Conservation (phyloP, 768 basidiomycete genomes). For the Calocybe indica region DNA sequence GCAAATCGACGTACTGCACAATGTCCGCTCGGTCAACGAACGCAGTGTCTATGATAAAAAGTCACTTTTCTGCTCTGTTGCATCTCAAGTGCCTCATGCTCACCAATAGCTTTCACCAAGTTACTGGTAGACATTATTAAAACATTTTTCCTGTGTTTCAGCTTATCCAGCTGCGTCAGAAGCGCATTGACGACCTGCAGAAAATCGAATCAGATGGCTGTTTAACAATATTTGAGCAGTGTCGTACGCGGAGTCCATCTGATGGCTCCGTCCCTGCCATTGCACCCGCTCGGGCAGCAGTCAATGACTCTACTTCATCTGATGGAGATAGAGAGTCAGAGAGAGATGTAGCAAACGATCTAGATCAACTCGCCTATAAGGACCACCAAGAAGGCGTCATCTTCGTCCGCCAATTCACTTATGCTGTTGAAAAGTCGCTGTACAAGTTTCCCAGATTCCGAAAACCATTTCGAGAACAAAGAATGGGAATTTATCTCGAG, state of each 20-base stretch:
- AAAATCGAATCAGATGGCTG: not conserved
- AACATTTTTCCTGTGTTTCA: slow-evolving; percentile 90
- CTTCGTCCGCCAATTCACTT: slow-evolving; percentile 88
- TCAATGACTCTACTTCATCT: slow-evolving; percentile 97
- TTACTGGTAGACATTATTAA: slow-evolving; percentile 97
- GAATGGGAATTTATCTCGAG: slow-evolving; percentile 99
- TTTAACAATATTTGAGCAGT: not conserved
- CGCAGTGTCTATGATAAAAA: slow-evolving; percentile 61
- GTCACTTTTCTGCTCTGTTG: not conserved
- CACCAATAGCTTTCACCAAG: slow-evolving; percentile 90
- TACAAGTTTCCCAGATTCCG: slow-evolving; percentile 96
- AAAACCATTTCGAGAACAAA: slow-evolving; percentile 98
- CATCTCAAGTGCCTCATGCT: not conserved
- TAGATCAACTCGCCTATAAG: slow-evolving; percentile 63
- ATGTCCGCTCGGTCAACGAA: slow-evolving; percentile 98
- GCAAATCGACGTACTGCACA: slow-evolving; percentile 89
- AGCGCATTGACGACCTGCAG: slow-evolving; percentile 93
- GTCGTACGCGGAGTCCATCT: slow-evolving; percentile 79
- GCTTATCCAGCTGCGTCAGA: slow-evolving; percentile 92
- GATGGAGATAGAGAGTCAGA: slow-evolving; percentile 3
- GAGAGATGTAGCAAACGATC: not conserved
- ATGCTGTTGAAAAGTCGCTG: slow-evolving; percentile 88
- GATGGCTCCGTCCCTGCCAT: slow-evolving; percentile 95
- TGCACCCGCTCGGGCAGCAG: slow-evolving; percentile 89
- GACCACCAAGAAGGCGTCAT: slow-evolving; percentile 86